A percentile compares a stretch with the other conserved stretches of the same genome.
These are phyloP conservation scores for Fusarium stilboides DNA, from an alignment of 2,329 filamentous ascomycete species.

Conservation along the genomic window DNA sequence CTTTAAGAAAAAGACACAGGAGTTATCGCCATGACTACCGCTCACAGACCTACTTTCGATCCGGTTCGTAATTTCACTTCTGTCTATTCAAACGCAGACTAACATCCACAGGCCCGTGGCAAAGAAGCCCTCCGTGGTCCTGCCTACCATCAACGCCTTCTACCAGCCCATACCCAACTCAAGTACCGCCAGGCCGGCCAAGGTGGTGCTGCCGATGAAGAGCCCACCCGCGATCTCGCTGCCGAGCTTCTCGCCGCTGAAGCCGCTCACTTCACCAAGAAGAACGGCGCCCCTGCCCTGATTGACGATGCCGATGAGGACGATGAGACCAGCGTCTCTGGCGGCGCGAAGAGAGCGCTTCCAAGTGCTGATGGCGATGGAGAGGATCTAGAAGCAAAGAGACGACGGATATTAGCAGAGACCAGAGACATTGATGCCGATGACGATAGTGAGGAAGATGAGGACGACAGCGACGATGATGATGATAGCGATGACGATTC, in stretches of 20 bases:
- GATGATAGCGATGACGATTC: slow-evolving; percentile 68
- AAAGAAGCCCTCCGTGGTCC: slow-evolving; percentile 95
- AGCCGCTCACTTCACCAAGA: slow-evolving; percentile 88
- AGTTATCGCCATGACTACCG: slow-evolving; percentile 70
- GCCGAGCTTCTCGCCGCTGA: slow-evolving; percentile 93
- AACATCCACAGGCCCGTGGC: slow-evolving; percentile 78
- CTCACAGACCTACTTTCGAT: slow-evolving; percentile 93
- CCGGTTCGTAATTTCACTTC: slow-evolving; percentile 71
- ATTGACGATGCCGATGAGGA: slow-evolving; percentile 67
- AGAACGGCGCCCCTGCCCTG: slow-evolving; percentile 68
- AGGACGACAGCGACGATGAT: slow-evolving; percentile 66
- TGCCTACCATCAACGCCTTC: slow-evolving; percentile 95
- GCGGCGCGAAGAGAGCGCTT: slow-evolving; percentile 73
- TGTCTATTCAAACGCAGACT: slow-evolving; percentile 35
- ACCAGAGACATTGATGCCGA: slow-evolving; percentile 88
- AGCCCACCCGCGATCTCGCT: slow-evolving; percentile 82
- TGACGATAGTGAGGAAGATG: slow-evolving; percentile 73
- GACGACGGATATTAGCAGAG: slow-evolving; percentile 89
- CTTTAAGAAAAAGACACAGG: slow-evolving; percentile 5
- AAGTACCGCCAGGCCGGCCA: slow-evolving; percentile 92
- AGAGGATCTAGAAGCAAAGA: slow-evolving; percentile 84
- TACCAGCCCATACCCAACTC: slow-evolving; percentile 92
- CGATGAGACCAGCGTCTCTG: slow-evolving; percentile 55
- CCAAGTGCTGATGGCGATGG: slow-evolving; percentile 39
- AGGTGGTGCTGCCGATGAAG: slow-evolving; percentile 82